Percentiles rank a stretch among this genome's conserved stretches.
These are phyloP conservation scores for Russula ochroleuca DNA, from an alignment of 768 basidiomycete species.

Conservation along the genomic window DNA sequence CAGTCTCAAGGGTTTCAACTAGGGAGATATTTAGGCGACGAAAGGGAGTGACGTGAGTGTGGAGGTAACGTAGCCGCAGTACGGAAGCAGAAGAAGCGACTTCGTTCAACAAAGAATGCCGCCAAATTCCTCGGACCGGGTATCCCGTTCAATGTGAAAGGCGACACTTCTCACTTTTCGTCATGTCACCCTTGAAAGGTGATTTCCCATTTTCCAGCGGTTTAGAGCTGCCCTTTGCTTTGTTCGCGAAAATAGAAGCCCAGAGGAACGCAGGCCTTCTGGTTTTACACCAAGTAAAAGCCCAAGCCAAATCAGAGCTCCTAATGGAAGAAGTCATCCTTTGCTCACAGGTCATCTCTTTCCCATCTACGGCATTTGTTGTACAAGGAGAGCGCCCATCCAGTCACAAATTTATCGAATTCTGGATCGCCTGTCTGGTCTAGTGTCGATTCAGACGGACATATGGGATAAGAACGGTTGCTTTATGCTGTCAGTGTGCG, in stretches of 20 bases:
- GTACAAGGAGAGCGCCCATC: neutral
- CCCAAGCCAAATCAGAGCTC: neutral
- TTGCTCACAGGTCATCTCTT: neutral
- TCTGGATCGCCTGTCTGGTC: neutral
- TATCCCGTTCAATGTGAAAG: neutral
- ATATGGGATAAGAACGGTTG: too few species aligned
- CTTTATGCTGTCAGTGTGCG: too few species aligned
- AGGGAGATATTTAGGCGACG: neutral
- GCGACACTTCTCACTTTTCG: too few species aligned
- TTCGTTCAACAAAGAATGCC: neutral
- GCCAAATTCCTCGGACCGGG: neutral
- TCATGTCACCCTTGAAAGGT: too few species aligned
- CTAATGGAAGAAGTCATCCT: too few species aligned
- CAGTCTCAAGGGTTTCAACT: neutral
- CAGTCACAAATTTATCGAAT: neutral
- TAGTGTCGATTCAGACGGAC: neutral
- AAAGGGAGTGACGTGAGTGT: neutral
- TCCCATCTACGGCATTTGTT: neutral
- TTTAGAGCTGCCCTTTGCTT: too few species aligned
- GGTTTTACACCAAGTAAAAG: neutral
- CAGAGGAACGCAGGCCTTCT: too few species aligned
- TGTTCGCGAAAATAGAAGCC: too few species aligned
- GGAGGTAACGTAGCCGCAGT: neutral
- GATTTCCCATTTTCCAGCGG: too few species aligned
- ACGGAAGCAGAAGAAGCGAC: neutral